phyloP scores from a whole-genome alignment of 1,284 basidiomycete genomes.

The Moesziomyces globuligerus region DNA sequence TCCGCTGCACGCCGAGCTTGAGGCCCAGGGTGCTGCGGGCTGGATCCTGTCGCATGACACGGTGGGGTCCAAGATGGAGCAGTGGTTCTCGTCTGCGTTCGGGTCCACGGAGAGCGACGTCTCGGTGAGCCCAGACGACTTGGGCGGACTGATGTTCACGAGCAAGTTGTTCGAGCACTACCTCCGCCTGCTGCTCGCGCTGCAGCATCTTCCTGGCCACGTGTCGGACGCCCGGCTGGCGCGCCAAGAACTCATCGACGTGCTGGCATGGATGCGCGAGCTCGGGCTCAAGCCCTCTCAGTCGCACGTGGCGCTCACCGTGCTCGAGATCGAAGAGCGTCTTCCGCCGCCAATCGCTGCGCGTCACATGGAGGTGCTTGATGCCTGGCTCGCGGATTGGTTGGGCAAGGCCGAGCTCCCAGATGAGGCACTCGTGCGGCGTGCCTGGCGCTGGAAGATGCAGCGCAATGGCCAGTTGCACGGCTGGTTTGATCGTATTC shows the following conservation, averaged over 20 bases:
- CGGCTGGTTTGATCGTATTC: constrained; percentile 29
- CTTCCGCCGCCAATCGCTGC: constrained; percentile 27
- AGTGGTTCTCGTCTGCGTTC: constrained; percentile 35
- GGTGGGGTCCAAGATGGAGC: constrained; percentile 25
- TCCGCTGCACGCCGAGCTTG: constrained; percentile 13
- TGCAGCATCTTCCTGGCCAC: constrained; percentile 24
- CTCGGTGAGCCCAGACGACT: constrained; percentile 1
- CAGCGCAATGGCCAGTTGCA: constrained; percentile 17
- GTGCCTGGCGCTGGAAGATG: constrained; percentile 40
- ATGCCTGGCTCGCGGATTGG: constrained; percentile 28
- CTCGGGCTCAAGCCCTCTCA: constrained; percentile 17
- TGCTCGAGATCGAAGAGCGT: constrained; percentile 40
- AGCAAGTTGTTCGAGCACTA: constrained; percentile 38
- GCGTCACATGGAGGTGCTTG: constrained; percentile 32
- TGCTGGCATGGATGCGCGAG: constrained; percentile 40
- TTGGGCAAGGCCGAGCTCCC: constrained; percentile 18
- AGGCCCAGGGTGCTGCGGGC: constrained; percentile 7
- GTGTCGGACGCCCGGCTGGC: background rate
- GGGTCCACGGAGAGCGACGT: background rate
- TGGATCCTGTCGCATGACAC: constrained; percentile 37
- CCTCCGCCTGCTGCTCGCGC: constrained; percentile 23
- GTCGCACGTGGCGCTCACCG: constrained; percentile 25
- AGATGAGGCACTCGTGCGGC: constrained; percentile 15
- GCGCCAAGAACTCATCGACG: constrained; percentile 20
- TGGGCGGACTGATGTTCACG: constrained; percentile 19